phyloP scores from a whole-genome alignment of 257 asterid species.

The Jasminum sambac region DNA sequence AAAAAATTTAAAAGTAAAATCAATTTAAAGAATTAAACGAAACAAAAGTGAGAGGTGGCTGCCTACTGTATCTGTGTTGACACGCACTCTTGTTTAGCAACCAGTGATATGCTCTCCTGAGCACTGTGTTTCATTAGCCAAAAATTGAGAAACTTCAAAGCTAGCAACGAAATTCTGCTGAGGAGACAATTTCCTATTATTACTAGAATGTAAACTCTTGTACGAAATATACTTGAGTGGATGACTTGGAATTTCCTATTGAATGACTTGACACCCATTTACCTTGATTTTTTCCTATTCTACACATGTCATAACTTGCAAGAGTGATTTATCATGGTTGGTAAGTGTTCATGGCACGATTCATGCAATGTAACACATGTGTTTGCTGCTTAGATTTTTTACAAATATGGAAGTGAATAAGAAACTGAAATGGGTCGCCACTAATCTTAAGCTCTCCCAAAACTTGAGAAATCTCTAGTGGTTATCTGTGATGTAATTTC shows the following conservation, averaged over 20 bases:
- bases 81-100: background rate
- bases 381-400: background rate
- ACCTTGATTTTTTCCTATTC: background rate
- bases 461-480: constrained; percentile 8
- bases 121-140: background rate
- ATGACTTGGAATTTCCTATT: constrained; percentile 4
- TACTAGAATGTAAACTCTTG: background rate
- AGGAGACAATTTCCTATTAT: background rate
- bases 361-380: background rate
- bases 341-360: background rate
- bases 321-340: background rate
- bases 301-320: background rate
- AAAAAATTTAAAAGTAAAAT: background rate
- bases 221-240: background rate
- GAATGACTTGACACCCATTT: constrained; percentile 1
- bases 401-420: constrained; percentile 1
- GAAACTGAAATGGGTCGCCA: background rate
- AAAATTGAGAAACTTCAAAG: background rate
- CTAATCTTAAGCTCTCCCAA: constrained; percentile 16
- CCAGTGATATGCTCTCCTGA: constrained; percentile 12
- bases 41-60: background rate
- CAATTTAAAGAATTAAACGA: too few relatives aligned
- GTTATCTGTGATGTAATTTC: constrained; percentile 5
- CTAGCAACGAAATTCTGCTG: background rate
- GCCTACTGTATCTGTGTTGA: background rate